phyloP scores from a whole-genome alignment of 139 green algal species.

The Chlamydomonas eustigma region DNA sequence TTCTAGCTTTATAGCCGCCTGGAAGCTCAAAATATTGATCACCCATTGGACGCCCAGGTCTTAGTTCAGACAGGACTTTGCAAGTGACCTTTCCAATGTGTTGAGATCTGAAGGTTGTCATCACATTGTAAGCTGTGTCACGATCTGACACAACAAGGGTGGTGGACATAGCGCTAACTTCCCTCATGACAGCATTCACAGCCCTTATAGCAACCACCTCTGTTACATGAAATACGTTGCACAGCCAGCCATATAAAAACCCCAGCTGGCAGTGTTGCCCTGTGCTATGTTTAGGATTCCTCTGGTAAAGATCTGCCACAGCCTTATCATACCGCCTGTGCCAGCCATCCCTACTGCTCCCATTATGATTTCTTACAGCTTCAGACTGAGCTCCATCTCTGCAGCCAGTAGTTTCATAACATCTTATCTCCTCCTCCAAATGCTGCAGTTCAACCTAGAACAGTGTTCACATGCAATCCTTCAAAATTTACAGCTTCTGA shows the following conservation, averaged over 20 bases:
- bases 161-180: slow-evolving; percentile 30
- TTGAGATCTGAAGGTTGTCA: slow-evolving; percentile 33
- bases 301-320: no score
- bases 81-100: slow-evolving; percentile 42
- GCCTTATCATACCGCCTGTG: neutral
- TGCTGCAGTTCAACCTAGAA: neutral
- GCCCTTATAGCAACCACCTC: slow-evolving; percentile 15
- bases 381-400: no score
- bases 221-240: slow-evolving; percentile 29
- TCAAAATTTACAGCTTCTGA: no score
- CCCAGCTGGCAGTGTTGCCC: no score
- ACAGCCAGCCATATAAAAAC: slow-evolving; percentile 44
- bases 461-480: no score
- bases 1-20: neutral
- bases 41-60: neutral
- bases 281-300: no score
- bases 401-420: no score
- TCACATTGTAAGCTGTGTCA: slow-evolving; percentile 15
- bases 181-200: slow-evolving; percentile 50
- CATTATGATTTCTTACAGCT: no score
- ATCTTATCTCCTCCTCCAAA: slow-evolving; percentile 1
- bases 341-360: no score
- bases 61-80: slow-evolving; percentile 35
- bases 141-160: slow-evolving; percentile 45
- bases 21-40: neutral